Conservation (phyloP, 1,284 basidiomycete genomes). For the Malassezia slooffiae region DNA sequence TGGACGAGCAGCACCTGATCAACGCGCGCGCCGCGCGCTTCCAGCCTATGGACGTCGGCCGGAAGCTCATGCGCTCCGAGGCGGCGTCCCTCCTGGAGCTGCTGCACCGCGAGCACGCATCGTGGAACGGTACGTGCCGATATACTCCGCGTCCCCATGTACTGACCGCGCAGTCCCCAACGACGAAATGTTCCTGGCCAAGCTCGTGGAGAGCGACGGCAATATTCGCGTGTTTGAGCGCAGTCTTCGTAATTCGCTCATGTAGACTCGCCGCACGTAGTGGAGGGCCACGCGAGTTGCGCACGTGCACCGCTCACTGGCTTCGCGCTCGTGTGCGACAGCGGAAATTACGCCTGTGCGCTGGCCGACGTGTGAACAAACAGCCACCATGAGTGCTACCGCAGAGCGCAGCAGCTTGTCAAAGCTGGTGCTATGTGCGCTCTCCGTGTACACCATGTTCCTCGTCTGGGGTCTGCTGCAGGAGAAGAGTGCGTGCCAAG, state of each 20-base stretch:
- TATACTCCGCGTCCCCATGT: neutral
- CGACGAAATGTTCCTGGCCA: conserved; percentile 36
- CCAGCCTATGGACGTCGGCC: conserved; percentile 14
- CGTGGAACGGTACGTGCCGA: conserved; percentile 17
- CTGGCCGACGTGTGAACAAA: no score
- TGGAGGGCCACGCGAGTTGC: no score
- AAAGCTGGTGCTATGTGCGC: conserved; percentile 35
- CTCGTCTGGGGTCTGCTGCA: conserved; percentile 45
- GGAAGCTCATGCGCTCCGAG: conserved; percentile 18
- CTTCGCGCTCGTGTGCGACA: no score
- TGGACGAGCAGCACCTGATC: conserved; percentile 21
- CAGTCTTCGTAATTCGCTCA: conserved; percentile 16
- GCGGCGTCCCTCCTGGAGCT: conserved; percentile 26
- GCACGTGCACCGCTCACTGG: no score
- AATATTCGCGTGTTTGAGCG: conserved; percentile 29
- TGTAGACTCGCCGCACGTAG: no score
- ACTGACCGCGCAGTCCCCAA: conserved; percentile 15
- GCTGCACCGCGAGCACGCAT: conserved; percentile 20
- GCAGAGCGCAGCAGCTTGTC: no score
- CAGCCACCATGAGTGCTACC: no score
- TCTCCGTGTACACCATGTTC: conserved; percentile 41
- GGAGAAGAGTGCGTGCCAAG: conserved; percentile 25
- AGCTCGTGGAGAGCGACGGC: conserved; percentile 35
- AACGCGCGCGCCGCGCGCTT: conserved; percentile 15
- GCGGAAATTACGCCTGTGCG: neutral